Conservation (phyloP, 2,329 filamentous ascomycete species). For the Colletotrichum costaricense region DNA sequence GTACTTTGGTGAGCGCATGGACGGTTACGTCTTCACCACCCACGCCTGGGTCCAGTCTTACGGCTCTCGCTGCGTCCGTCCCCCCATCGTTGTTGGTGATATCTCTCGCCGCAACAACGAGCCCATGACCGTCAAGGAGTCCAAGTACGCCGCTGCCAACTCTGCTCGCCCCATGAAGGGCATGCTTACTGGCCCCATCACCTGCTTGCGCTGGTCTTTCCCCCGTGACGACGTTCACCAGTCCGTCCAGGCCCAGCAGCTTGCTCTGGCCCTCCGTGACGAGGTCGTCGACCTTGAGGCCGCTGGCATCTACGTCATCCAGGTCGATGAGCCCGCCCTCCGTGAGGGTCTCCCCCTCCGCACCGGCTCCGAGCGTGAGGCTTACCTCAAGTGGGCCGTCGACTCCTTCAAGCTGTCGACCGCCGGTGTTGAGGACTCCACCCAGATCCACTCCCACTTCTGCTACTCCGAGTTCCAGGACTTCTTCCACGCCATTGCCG, state of each 20-base stretch:
- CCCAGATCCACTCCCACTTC: conserved; percentile 99
- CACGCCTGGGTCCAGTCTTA: conserved; percentile 99
- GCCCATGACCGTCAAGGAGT: conserved; percentile 99
- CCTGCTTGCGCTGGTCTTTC: conserved; percentile 99
- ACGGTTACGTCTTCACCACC: conserved; percentile 98
- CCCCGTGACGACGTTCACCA: conserved; percentile 99
- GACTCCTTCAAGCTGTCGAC: conserved; percentile 97
- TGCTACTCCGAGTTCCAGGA: conserved; percentile 99
- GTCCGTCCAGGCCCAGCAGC: conserved; percentile 98
- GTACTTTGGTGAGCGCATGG: conserved; percentile 98
- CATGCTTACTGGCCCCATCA: conserved; percentile 99
- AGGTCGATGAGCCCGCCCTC: conserved; percentile 98
- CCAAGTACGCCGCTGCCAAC: conserved; percentile 96
- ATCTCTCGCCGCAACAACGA: conserved; percentile 84
- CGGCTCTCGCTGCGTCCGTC: conserved; percentile 97
- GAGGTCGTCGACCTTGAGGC: conserved; percentile 98
- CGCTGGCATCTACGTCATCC: conserved; percentile 96
- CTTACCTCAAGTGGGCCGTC: conserved; percentile 97
- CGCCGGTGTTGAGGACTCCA: conserved; percentile 91
- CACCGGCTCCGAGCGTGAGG: conserved; percentile 91
- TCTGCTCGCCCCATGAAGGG: conserved; percentile 99
- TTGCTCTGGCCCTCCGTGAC: conserved; percentile 96
- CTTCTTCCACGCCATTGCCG: conserved; percentile 99
- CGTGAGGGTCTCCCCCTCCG: conserved; percentile 99
- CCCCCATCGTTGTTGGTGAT: conserved; percentile 98